phyloP scores from a whole-genome alignment of 2,329 filamentous ascomycete genomes.

The Myriosclerotinia duriaeana region DNA sequence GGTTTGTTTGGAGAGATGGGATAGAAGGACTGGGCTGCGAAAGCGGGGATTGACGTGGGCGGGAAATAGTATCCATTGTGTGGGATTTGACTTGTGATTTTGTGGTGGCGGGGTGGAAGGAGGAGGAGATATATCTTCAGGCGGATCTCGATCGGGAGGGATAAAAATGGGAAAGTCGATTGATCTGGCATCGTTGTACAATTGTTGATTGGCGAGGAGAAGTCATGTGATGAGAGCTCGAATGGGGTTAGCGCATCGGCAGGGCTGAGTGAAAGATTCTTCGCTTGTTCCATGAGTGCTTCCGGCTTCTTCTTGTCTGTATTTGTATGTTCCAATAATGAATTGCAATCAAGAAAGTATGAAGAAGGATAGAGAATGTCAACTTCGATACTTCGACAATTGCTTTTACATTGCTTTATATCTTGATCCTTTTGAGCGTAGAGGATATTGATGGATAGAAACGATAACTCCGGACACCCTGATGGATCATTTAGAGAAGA shows the following conservation, averaged over 20 bases:
- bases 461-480: conserved; percentile 16
- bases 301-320: background rate
- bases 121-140: conserved; percentile 36
- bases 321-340: background rate
- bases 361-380: conserved; percentile 25
- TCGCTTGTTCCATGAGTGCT: conserved; percentile 15
- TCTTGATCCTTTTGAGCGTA: conserved; percentile 16
- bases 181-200: too few species aligned
- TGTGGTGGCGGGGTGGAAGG: conserved; percentile 35
- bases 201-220: background rate
- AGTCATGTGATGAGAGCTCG: conserved; percentile 12
- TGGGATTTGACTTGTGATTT: conserved; percentile 35
- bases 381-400: conserved; percentile 34
- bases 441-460: conserved; percentile 29
- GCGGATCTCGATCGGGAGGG: conserved; percentile 37
- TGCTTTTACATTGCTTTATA: conserved; percentile 29
- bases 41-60: conserved; percentile 24
- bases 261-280: conserved; percentile 8
- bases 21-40: conserved; percentile 31
- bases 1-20: conserved; percentile 27
- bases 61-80: conserved; percentile 36
- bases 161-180: conserved; percentile 33
- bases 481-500: background rate
- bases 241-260: background rate
- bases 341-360: conserved; percentile 11